Percentiles rank a stretch among this genome's conserved stretches.
Evolutionary conservation across 805 yeast species (phyloP).

Genomic region (Sungouiozyma ichnusensis): DNA sequence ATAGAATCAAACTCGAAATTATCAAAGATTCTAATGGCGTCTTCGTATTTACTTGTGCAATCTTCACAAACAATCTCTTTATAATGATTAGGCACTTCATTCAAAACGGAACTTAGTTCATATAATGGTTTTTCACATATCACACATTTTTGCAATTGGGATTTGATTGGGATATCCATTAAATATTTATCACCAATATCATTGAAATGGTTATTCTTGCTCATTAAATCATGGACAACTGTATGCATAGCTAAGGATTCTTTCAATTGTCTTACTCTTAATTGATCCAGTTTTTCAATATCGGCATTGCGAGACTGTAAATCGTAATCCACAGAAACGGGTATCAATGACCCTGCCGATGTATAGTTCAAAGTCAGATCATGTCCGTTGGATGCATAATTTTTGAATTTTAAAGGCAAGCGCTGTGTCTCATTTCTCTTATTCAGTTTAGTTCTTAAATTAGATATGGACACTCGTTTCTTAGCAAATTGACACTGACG

Average conservation of each 20-base stretch:
- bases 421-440: constrained; percentile 11
- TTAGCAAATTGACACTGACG: constrained; percentile 1
- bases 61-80: constrained; percentile 53
- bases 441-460: constrained; percentile 18
- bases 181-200: constrained; percentile 16
- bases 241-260: constrained; percentile 3
- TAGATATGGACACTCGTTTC: constrained; percentile 22
- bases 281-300: constrained; percentile 1
- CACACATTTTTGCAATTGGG: constrained; percentile 38
- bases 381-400: not conserved
- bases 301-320: too few relatives aligned
- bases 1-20: constrained; percentile 31
- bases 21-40: constrained; percentile 33
- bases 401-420: constrained; percentile 18
- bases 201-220: constrained; percentile 5
- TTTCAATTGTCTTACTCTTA: not conserved
- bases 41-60: constrained; percentile 50
- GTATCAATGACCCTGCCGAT: not conserved
- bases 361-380: not conserved
- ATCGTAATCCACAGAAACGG: too few relatives aligned
- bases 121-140: constrained; percentile 61
- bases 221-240: constrained; percentile 13
- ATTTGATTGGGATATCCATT: constrained; percentile 8
- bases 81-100: constrained; percentile 17
- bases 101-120: constrained; percentile 36